These are phyloP conservation scores for Neurospora sp. DNA, from an alignment of 495 filamentous ascomycete genomes.

Conservation along the genomic window DNA sequence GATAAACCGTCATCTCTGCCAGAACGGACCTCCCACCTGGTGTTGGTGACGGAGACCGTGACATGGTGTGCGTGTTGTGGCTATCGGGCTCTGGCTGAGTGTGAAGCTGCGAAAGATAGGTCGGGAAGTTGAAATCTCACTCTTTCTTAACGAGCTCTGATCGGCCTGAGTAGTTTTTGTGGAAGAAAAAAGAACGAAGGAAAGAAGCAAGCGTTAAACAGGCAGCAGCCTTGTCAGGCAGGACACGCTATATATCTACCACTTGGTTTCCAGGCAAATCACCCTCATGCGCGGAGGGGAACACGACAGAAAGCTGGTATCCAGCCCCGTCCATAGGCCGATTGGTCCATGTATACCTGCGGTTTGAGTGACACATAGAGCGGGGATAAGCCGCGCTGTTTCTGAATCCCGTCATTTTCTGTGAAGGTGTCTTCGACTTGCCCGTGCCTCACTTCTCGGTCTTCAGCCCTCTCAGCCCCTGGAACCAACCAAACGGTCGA, in stretches of 20 bases:
- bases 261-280: not conserved
- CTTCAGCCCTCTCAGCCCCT: not conserved
- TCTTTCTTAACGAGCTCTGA: not conserved
- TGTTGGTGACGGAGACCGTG: not conserved
- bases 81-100: not conserved
- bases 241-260: not conserved
- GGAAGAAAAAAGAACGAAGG: not conserved
- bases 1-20: constrained; percentile 14
- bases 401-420: not conserved
- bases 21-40: constrained; percentile 6
- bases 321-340: not conserved
- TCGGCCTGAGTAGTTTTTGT: not conserved
- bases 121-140: not conserved
- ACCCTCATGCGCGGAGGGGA: not conserved
- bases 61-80: not conserved
- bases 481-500: not conserved
- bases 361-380: not conserved
- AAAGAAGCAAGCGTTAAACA: not conserved
- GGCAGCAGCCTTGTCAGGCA: not conserved
- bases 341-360: not conserved
- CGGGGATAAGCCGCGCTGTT: not conserved
- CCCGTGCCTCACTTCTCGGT: not conserved
- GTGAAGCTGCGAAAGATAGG: not conserved
- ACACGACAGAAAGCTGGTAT: not conserved
- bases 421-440: not conserved